Evolutionary conservation across 1,139 yeast species (phyloP), one percentile per base, ranked within the genome.

Genomic region (Scheffersomyces quercinus): DNA sequence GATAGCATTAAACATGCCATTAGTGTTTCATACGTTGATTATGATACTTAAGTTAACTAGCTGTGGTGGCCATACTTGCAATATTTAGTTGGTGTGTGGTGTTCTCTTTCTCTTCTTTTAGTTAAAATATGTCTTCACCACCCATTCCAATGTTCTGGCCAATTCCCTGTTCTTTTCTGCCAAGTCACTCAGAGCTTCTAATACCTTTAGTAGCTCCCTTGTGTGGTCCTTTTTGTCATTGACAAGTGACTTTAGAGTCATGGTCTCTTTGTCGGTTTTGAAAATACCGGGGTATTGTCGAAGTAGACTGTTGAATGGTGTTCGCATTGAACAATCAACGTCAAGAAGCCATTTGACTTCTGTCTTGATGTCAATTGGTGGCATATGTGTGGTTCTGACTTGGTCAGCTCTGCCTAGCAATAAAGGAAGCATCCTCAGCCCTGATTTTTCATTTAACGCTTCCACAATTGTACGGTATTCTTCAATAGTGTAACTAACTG

Each of bases 301-400:
- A 15, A 31, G 5, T 5, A 31, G 24, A 31, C 35, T 31, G n/a
- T 28, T 24, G 34, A 53, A 62, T 2, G 67, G 66, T 9, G 60
- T 51, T 7, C 33, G 39, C 11, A 45, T 38, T 3, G 49, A 26
- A 41, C 69, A 63, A 34, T 57, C 50, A 2, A 59, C 57, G n/a
- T 45, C 37, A 5, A 62, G 40, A 10, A 65, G 55, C 68, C 68
- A 64, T 9, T 47, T 32, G 15, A 62, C 37, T 34, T 52, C 48
- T 20, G 7, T 7, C 9, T 20, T 20, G 3, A 20, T 8, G 26
- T 20, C 26, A 20, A 20, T 20, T 20, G 26, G 26, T 3, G 7
- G 1, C 9, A 8, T 5, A 20, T 2, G 26, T 20, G 9, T 20
- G 7, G 3, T 5, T 2, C 1, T 6, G 8, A 20, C 26, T 20